Percentiles rank a stretch among this genome's conserved stretches.
Evolutionary conservation across 768 basidiomycete species (phyloP).

Genomic region (Leucogyrophana mollusca): DNA sequence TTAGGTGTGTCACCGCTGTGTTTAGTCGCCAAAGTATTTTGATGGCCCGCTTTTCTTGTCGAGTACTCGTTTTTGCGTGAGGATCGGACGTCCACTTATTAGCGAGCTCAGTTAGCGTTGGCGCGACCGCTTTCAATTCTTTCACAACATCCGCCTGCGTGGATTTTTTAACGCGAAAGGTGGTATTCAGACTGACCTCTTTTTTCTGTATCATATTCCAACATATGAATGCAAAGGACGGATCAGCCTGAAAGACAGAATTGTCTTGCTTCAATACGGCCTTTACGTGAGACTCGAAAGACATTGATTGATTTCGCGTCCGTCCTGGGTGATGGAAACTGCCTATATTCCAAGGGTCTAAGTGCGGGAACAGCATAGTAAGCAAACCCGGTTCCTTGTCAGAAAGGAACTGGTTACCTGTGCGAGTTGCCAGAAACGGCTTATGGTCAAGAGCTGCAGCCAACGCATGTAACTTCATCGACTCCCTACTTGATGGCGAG

Average conservation of each 20-base stretch:
- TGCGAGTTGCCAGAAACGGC: background rate
- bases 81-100: background rate
- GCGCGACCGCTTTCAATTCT: background rate
- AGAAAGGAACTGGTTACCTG: background rate
- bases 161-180: too few species aligned
- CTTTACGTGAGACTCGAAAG: background rate
- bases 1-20: slow-evolving; percentile 11
- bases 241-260: background rate
- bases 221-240: background rate
- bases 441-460: slow-evolving; percentile 1
- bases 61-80: background rate
- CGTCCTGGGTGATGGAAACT: background rate
- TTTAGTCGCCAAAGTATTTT: slow-evolving; percentile 17
- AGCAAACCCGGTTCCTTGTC: background rate
- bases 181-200: background rate
- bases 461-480: slow-evolving; percentile 3
- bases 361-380: slow-evolving; percentile 6
- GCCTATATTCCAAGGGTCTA: slow-evolving; percentile 4
- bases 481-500: background rate
- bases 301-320: background rate
- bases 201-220: slow-evolving; percentile 1
- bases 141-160: background rate
- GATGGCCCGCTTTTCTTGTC: background rate
- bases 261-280: background rate
- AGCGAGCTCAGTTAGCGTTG: background rate